Conservation (phyloP, 2,329 filamentous ascomycete genomes). For the Aspergillus novofumigatus region DNA sequence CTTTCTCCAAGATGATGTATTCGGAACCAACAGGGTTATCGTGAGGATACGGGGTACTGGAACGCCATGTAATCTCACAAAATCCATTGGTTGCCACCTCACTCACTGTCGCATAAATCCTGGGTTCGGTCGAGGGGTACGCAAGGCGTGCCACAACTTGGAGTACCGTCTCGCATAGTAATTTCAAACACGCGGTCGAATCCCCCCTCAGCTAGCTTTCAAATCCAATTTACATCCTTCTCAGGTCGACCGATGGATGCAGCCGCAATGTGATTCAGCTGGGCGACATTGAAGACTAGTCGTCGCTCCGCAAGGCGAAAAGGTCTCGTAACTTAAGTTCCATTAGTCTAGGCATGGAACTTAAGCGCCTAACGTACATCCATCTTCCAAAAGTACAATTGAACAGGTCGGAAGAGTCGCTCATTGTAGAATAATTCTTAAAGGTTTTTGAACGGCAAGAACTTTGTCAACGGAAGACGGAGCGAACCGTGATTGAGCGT, state of each 20-base stretch:
- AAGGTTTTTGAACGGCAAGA: no score
- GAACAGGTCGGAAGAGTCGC: no score
- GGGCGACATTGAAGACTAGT: no score
- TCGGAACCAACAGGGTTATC: constrained; percentile 38
- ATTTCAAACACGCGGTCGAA: constrained; percentile 25
- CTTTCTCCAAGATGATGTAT: constrained; percentile 38
- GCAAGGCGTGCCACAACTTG: constrained; percentile 23
- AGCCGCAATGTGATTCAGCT: constrained; percentile 9
- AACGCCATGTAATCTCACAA: constrained; percentile 27
- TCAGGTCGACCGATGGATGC: constrained; percentile 5
- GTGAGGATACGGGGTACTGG: constrained; percentile 32
- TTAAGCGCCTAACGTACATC: no score
- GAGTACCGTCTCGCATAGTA: constrained; percentile 17
- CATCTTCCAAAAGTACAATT: no score
- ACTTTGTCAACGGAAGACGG: no score
- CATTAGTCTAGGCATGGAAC: no score
- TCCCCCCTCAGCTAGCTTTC: constrained; percentile 27
- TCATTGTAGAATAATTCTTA: no score
- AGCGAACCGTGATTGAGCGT: no score
- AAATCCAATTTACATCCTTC: neutral
- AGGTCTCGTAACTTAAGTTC: no score
- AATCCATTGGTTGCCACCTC: constrained; percentile 39
- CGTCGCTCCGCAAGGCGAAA: no score
- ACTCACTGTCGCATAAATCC: constrained; percentile 28
- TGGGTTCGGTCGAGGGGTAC: constrained; percentile 23